Base-by-base conservation (phyloP, 2,329 filamentous ascomycete genomes). In the Talaromyces marneffei region DNA sequence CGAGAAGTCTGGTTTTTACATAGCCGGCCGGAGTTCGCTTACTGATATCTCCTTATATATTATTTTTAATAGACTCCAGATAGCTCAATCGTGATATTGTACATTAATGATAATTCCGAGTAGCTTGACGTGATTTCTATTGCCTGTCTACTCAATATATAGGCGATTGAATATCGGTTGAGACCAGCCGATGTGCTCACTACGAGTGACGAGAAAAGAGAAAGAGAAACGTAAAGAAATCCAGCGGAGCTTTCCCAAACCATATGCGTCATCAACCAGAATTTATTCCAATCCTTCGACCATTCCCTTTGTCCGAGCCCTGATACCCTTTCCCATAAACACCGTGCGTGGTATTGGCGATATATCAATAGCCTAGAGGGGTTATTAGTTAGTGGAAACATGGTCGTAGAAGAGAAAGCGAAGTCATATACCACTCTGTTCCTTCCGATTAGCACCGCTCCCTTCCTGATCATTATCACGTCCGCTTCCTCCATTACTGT, bases 371-470 rank as follows among this genome's bases (percentile, higher is more conserved):
- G 31, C 60, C 60, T 62, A 39, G 25, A 31, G 10, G 18, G 4
- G 27, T 6, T 12, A 2, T 12, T 1, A 7, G 7, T 62, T 39
- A 62, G 56, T n/a, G 18, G 7, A 6, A 10, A 48, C n/a, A n/a
- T n/a, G n/a, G n/a, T n/a, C n/a, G n/a, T n/a, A n/a, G n/a, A n/a
- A n/a, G n/a, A n/a, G n/a, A n/a, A n/a, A n/a, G n/a, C n/a, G n/a
- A n/a, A 53, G 9, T 37, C 2, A 72, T 73, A 64, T 68, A 79
- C 80, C 80, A 64, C 75, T 77, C 66, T 82, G 79, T 58, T 82
- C 78, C 61, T 69, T 75, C 57, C 79, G 73, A 57, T 70, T 71
- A 69, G 76, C 71, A 25, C 65, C 68, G 10, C 62, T 67, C 52
- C 66, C 69, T 40, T 66, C 68, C 18, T 40, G 23, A 40, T 59